Base-by-base conservation (phyloP, 192 early-diverging fungal species). In the Geranomyces michiganensis region DNA sequence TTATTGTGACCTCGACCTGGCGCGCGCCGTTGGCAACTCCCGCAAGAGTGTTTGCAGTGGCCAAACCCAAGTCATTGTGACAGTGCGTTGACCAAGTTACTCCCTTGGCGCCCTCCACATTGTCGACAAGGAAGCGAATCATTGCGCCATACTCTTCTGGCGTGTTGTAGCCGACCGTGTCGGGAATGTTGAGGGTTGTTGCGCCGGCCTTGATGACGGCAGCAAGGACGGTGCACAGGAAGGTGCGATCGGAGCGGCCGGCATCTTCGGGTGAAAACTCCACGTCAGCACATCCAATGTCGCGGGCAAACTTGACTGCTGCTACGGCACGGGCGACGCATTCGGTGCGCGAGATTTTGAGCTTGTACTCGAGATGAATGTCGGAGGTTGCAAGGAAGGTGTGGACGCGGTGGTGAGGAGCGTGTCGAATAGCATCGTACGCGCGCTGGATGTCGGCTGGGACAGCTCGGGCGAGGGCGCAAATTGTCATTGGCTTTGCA, bases 251-350 rank as follows among this genome's bases (percentile, higher is more conserved):
- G 60, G 88, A 90, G 31, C 96, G 85, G 41, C 94, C 95, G 49
- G 92, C 93, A 80, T 98, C 96, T 79, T 98, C 96, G 56, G 94
- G 91, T 13, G 91, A 93, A 66, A 98, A 98, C 79, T 98, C 95
- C 22, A 98, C 87, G 74, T 98, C 96, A 0, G 84, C 78, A 68
- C 91, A 92, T 13, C 84, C 84, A 44, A 96, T 85, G 56, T 86
- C 82, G 64, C 86, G 90, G 29, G 91, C 94, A 64, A 92, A 89
- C 1, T 72, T 78, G 27, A 98, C 95, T 62, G 93, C 91, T 27
- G 88, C 86, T 10, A 87, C 82, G 13, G 94, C 94, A 13, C 89
- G 90, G 49, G 82, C 80, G 47, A 93, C 84, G 81, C 96, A 98
- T 72, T 96, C 89, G 21, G 90, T 90, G 44, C 96, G 88, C 5